Conservation (phyloP, 495 filamentous ascomycete species). For the Hyphodiscus hymeniophilus region DNA sequence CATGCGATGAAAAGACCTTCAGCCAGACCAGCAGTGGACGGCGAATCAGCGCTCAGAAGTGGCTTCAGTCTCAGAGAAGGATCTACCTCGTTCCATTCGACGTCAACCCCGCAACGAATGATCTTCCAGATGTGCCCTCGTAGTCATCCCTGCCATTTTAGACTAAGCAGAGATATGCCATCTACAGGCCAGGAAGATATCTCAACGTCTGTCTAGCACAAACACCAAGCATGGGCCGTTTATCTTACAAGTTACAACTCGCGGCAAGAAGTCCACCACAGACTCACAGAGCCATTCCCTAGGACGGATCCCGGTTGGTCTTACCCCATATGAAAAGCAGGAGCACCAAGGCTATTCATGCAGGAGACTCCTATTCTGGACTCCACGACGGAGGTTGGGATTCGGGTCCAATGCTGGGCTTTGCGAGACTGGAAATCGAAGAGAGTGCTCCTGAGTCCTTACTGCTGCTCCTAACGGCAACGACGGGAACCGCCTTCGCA, state of each 20-base stretch:
- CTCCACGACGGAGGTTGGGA: background rate
- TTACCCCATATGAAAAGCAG: slow-evolving; percentile 17
- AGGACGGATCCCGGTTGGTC: slow-evolving; percentile 15
- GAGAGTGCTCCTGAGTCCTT: slow-evolving; percentile 10
- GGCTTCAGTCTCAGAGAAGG: background rate
- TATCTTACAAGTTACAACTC: slow-evolving; percentile 2
- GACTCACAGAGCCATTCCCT: too few relatives aligned
- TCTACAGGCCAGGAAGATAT: slow-evolving; percentile 20
- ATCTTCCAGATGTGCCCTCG: slow-evolving; percentile 12
- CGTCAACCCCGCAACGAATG: slow-evolving; percentile 8
- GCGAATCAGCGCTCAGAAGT: background rate
- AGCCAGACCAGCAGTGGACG: slow-evolving; percentile 7
- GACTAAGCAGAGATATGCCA: slow-evolving; percentile 1
- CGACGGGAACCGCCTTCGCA: background rate
- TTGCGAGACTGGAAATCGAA: background rate
- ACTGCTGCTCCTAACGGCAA: background rate
- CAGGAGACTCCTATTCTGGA: slow-evolving; percentile 22
- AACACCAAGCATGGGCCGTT: slow-evolving; percentile 5
- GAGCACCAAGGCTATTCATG: slow-evolving; percentile 22
- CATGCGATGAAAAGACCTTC: background rate
- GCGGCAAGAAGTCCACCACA: slow-evolving; percentile 3
- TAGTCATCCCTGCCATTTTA: background rate
- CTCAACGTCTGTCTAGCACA: slow-evolving; percentile 7
- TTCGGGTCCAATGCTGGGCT: slow-evolving; percentile 13
- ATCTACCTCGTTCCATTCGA: background rate